Conservation (phyloP, 495 filamentous ascomycete species). For the Rhizodiscina lignyota region DNA sequence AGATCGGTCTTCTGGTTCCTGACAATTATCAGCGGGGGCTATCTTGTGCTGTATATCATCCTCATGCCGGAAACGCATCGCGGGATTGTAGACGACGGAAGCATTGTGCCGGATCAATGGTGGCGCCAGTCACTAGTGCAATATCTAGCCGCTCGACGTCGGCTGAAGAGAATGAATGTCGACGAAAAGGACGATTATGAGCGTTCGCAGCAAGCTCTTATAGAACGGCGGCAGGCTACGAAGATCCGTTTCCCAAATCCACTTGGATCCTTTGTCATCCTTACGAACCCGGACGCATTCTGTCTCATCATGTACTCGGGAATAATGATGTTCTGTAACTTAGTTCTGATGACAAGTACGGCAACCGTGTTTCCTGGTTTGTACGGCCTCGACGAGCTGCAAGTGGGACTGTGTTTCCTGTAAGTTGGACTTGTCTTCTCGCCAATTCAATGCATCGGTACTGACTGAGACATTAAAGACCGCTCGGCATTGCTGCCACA, state of each 20-base stretch:
- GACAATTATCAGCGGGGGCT: conserved; percentile 18
- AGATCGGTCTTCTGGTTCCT: conserved; percentile 30
- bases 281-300: too few species aligned
- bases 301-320: too few species aligned
- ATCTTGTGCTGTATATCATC: conserved; percentile 7
- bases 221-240: too few species aligned
- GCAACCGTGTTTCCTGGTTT: background rate
- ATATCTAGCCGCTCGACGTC: too few species aligned
- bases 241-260: too few species aligned
- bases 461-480: background rate
- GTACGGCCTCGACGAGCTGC: conserved; percentile 1
- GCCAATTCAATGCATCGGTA: background rate
- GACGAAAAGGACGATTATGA: background rate
- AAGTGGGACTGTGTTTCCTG: conserved; percentile 1
- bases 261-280: too few species aligned
- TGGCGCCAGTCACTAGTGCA: background rate
- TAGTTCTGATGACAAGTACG: too few species aligned
- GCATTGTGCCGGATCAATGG: conserved; percentile 1
- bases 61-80: conserved; percentile 2
- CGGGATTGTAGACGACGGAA: conserved; percentile 2
- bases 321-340: too few species aligned
- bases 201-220: background rate
- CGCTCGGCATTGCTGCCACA: background rate
- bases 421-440: background rate
- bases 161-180: too few species aligned